These are phyloP conservation scores for Hypocrella siamensis DNA, from an alignment of 2,329 filamentous ascomycete species.

Conservation along the genomic window DNA sequence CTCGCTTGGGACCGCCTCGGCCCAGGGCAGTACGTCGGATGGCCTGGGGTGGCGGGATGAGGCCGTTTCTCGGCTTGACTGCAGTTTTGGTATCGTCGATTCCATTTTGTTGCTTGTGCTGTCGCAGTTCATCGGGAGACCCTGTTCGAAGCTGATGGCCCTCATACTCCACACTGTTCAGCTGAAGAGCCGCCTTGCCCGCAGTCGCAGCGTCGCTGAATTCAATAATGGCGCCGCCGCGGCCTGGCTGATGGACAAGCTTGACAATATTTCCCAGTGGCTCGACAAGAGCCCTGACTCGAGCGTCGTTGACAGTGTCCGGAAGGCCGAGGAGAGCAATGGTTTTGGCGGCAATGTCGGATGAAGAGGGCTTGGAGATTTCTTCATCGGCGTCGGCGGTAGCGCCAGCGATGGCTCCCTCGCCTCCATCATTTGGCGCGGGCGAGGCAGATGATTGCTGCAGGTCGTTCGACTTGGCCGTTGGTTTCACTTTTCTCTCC, in stretches of 20 bases:
- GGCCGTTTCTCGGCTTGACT: slow-evolving; percentile 5
- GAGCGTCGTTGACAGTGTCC: slow-evolving; percentile 81
- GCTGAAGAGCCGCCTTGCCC: slow-evolving; percentile 51
- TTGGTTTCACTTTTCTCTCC: slow-evolving; percentile 38
- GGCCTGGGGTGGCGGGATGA: slow-evolving; percentile 24
- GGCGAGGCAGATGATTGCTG: slow-evolving; percentile 18
- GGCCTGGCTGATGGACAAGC: slow-evolving; percentile 63
- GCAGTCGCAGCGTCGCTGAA: slow-evolving; percentile 55
- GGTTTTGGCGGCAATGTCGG: slow-evolving; percentile 48
- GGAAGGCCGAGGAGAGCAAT: slow-evolving; percentile 74
- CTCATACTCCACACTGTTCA: slow-evolving; percentile 40
- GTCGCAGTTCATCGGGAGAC: slow-evolving; percentile 36
- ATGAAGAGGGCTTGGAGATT: slow-evolving; percentile 20
- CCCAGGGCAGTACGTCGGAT: slow-evolving; percentile 28
- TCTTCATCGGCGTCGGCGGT: slow-evolving; percentile 3
- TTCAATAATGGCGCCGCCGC: slow-evolving; percentile 76
- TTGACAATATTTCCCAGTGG: slow-evolving; percentile 57
- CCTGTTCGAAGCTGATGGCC: slow-evolving; percentile 39
- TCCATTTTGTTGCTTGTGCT: slow-evolving; percentile 26
- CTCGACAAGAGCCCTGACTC: slow-evolving; percentile 59
- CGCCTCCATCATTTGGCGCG: slow-evolving; percentile 19
- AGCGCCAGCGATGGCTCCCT: slow-evolving; percentile 21
- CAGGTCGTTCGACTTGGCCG: slow-evolving; percentile 26
- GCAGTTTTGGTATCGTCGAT: slow-evolving; percentile 11
- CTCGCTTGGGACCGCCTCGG: slow-evolving; percentile 22